These are phyloP conservation scores for Coelastrella sp. DNA, from an alignment of 139 green algal genomes.

Conservation along the genomic window DNA sequence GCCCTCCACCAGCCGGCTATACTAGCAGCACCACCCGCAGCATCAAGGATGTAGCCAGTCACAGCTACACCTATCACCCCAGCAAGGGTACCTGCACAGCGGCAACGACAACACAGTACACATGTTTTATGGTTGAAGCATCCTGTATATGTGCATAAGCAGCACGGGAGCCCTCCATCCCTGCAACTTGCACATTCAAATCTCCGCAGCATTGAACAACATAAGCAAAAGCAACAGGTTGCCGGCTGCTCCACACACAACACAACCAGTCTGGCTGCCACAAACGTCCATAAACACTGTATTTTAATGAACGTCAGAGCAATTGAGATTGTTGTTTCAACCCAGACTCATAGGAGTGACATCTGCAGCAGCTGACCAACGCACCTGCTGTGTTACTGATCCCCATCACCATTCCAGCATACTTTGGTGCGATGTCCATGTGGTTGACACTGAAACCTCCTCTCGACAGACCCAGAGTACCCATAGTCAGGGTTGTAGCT, in stretches of 20 bases:
- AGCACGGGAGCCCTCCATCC: too few relatives aligned
- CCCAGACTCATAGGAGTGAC: neutral
- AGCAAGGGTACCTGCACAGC: constrained; percentile 78
- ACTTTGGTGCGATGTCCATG: constrained; percentile 97
- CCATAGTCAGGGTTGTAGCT: constrained; percentile 67
- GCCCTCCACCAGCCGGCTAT: constrained; percentile 82
- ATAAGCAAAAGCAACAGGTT: too few relatives aligned
- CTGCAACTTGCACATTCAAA: too few relatives aligned
- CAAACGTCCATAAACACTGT: neutral
- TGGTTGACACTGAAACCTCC: constrained; percentile 98
- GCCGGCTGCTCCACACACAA: too few relatives aligned
- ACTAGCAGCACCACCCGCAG: constrained; percentile 59
- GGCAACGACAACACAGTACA: neutral
- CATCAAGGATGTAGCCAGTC: constrained; percentile 91
- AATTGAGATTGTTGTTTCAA: neutral
- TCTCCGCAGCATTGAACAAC: too few relatives aligned
- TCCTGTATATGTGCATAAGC: neutral
- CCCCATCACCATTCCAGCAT: constrained; percentile 97
- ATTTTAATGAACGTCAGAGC: neutral
- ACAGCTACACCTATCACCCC: constrained; percentile 94
- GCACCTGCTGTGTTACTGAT: constrained; percentile 89
- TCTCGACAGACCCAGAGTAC: constrained; percentile 79
- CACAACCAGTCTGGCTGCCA: too few relatives aligned
- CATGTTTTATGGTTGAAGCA: neutral
- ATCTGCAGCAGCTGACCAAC: neutral